phyloP scores from a whole-genome alignment of 345 rosid species.

The Citrus maxima region DNA sequence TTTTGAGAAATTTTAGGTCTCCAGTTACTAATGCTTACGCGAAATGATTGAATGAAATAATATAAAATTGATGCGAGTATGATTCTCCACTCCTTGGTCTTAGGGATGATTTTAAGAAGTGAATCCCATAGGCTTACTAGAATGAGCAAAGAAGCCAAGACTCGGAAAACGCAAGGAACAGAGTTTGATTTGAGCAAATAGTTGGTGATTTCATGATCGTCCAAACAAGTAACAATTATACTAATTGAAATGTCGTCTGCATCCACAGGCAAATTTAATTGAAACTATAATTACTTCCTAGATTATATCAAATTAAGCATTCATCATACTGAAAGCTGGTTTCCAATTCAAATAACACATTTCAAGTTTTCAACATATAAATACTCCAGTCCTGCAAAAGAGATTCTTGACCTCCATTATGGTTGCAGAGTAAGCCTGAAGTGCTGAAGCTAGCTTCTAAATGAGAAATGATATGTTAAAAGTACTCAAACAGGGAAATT shows the following conservation, averaged over 20 bases:
- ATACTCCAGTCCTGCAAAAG: too few species aligned
- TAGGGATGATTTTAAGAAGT: background rate
- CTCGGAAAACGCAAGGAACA: background rate
- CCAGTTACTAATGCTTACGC: too few species aligned
- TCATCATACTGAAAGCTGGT: background rate
- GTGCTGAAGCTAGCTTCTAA: background rate
- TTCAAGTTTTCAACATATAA: too few species aligned
- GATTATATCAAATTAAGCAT: background rate
- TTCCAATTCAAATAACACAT: background rate
- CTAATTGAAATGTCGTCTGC: background rate
- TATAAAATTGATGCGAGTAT: too few species aligned
- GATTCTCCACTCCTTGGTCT: background rate
- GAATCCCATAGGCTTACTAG: background rate
- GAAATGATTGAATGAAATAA: too few species aligned
- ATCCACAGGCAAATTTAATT: too few species aligned
- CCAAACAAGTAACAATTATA: background rate
- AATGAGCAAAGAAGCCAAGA: background rate
- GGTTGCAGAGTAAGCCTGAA: background rate
- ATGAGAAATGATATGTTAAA: background rate
- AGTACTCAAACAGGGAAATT: too few species aligned
- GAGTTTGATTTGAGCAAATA: background rate
- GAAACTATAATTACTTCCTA: too few species aligned
- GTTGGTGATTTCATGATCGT: background rate
- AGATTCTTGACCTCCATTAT: background rate
- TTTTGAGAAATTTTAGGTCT: too few species aligned